Evolutionary conservation across 768 basidiomycete genomes (phyloP), one percentile per base, ranked within the genome.

Genomic region (Tulasnella sp.): DNA sequence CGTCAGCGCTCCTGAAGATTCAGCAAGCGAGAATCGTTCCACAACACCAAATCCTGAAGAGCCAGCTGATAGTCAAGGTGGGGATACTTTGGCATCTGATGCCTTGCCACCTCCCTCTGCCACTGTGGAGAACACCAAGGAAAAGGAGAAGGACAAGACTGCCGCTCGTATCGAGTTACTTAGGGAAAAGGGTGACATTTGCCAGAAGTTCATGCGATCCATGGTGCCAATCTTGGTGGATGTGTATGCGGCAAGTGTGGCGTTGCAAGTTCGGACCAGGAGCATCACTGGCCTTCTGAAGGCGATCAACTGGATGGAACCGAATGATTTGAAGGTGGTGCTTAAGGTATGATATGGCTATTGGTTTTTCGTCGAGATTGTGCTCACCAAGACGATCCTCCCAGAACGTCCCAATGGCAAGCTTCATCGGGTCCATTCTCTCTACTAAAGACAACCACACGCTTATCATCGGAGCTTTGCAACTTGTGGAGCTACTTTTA

Each of bases 201-300:
- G 96, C 70, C 89, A 88, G 25, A 88, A 90, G 19, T 99, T 96
- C 83, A 93, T 96, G 88, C 89, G 89, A 68, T 85, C 97, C 40
- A 89, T 95, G 80, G 91, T 98, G 0, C 97, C 97, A 0, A 94
- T 97, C 75, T 87, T 99, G 75, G 91, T 99, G 77, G 97, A 99
- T 80, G 96, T 99, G n/a, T 99, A 98, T 83, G 93, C 96, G n/a
- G 97, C 97, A 38, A 97, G 94, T 82, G 96, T 99, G 36, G 90
- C 91, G 70, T 89, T 91, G 0, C 90, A 93, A 2, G 90, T 99
- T 14, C 88, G 97, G 77, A 89, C 92, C 58, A 96, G 97, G 85
- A 94, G 95, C 0, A 85, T 99, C 78, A 92, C 91, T 0, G 94
- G 92, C 1, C 80, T 99, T 71, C 83, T 97, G 79, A 97, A 98